These are phyloP conservation scores for Pythium aristosporum DNA, from an alignment of 352 stramenopile genomes.

Conservation along the genomic window DNA sequence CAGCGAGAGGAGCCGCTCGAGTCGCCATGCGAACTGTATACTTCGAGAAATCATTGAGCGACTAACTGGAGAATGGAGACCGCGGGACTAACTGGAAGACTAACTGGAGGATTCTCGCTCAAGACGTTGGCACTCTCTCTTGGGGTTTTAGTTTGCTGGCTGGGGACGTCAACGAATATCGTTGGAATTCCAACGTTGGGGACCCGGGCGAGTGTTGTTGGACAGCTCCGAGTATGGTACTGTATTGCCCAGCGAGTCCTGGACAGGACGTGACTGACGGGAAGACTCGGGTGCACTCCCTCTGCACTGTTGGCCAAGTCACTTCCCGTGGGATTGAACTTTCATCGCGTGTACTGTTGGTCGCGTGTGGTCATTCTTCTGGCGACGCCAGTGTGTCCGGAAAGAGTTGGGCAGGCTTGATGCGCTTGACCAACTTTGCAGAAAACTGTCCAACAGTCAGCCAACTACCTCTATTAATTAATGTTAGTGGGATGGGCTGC, in stretches of 20 bases:
- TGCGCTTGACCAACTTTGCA: no score
- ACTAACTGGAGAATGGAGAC: slow-evolving; percentile 11
- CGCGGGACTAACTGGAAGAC: slow-evolving; percentile 10
- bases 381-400: no score
- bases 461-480: not conserved
- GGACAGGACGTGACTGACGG: not conserved
- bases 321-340: not conserved
- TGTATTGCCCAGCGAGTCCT: no score
- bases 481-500: not conserved
- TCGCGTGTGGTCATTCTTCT: not conserved
- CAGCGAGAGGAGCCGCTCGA: slow-evolving; percentile 5
- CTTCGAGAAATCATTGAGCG: slow-evolving; percentile 8
- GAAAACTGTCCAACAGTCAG: not conserved
- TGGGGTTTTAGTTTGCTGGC: not conserved
- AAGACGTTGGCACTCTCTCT: no score
- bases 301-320: not conserved
- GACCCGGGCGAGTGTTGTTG: no score
- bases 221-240: no score
- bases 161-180: no score
- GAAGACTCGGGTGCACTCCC: not conserved
- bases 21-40: slow-evolving; percentile 1
- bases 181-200: not conserved
- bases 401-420: no score
- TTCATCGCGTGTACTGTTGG: not conserved
- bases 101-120: slow-evolving; percentile 1